phyloP scores from a whole-genome alignment of 257 asterid species.

The Plectranthus barbatus region DNA sequence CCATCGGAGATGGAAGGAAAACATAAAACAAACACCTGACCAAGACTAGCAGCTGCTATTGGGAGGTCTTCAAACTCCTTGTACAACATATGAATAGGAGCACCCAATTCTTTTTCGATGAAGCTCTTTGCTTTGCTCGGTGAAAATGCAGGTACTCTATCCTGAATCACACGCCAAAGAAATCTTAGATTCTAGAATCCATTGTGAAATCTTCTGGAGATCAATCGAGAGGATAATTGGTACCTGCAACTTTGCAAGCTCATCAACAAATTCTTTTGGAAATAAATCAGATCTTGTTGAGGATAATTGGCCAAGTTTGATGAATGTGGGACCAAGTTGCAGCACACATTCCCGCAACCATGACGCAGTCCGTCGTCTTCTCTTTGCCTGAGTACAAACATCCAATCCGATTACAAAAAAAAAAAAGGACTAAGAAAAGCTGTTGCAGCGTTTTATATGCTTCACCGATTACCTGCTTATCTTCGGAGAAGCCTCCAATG shows the following conservation, averaged over 20 bases:
- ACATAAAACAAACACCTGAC: slow-evolving; percentile 79
- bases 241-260: slow-evolving; percentile 96
- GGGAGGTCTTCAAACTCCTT: slow-evolving; percentile 91
- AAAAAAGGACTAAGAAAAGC: background rate
- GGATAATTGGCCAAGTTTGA: slow-evolving; percentile 86
- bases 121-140: slow-evolving; percentile 62
- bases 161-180: slow-evolving; percentile 43
- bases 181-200: slow-evolving; percentile 3
- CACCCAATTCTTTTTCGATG: slow-evolving; percentile 78
- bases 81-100: slow-evolving; percentile 54
- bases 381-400: slow-evolving; percentile 34
- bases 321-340: slow-evolving; percentile 97
- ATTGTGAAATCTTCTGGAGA: background rate
- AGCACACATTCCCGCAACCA: slow-evolving; percentile 81
- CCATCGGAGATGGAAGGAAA: background rate
- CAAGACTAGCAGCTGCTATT: slow-evolving; percentile 99
- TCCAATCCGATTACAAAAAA: background rate
- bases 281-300: slow-evolving; percentile 94
- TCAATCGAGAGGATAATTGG: too few relatives aligned
- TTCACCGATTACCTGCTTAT: slow-evolving; percentile 54
- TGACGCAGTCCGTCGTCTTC: slow-evolving; percentile 75
- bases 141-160: slow-evolving; percentile 92
- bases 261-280: slow-evolving; percentile 89
- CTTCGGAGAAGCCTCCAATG: slow-evolving; percentile 72
- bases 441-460: background rate